A percentile compares a stretch with the other conserved stretches of the same genome.
These are phyloP conservation scores for Penium margaritaceum DNA, from an alignment of 139 green algal genomes.

Conservation along the genomic window DNA sequence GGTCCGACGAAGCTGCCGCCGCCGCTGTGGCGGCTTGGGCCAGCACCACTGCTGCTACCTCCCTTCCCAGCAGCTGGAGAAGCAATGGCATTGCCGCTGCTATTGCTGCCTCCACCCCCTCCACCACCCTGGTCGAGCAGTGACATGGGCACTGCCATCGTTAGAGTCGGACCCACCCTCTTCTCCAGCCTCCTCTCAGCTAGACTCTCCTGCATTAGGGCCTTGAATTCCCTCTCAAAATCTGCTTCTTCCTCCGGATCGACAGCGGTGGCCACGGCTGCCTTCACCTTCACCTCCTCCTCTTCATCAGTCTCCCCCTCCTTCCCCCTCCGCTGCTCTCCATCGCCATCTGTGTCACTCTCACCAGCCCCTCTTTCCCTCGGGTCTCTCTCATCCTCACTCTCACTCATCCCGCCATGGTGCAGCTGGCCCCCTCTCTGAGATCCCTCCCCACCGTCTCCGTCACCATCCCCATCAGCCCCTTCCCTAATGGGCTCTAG, in stretches of 20 bases:
- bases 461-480: conserved; percentile 12
- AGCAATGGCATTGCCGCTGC: too few species aligned
- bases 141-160: conserved; percentile 29
- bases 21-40: too few species aligned
- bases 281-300: too few species aligned
- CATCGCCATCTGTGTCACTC: too few species aligned
- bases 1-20: too few species aligned
- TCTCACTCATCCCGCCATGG: conserved; percentile 33
- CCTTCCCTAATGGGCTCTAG: neutral
- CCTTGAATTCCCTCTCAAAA: conserved; percentile 42
- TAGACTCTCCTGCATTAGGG: conserved; percentile 43
- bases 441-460: conserved; percentile 44
- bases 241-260: conserved; percentile 35
- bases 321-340: too few species aligned
- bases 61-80: neutral
- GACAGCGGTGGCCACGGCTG: too few species aligned
- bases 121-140: conserved; percentile 10
- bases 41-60: neutral
- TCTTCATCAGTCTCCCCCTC: too few species aligned
- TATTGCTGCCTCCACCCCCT: neutral
- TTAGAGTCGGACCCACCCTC: neutral
- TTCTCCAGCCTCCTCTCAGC: conserved; percentile 39
- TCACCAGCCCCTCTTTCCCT: conserved; percentile 33
- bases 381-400: conserved; percentile 42
- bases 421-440: too few species aligned